phyloP scores from a whole-genome alignment of 805 yeast genomes.

The Candida morakotiae region DNA sequence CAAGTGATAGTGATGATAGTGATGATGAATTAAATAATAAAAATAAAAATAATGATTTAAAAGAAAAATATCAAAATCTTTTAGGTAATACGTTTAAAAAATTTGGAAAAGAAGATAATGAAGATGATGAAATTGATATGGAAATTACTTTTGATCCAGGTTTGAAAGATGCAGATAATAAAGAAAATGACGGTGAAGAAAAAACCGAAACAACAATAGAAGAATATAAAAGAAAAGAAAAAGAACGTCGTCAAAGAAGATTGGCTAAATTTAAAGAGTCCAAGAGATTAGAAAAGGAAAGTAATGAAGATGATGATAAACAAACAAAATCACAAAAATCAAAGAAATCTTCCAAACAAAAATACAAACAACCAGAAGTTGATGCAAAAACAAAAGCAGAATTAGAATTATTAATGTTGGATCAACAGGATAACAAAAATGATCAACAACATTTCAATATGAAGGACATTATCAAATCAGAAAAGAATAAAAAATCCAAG shows the following conservation, averaged over 20 bases:
- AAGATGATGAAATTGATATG: constrained; percentile 76
- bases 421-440: constrained; percentile 47
- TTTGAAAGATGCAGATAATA: constrained; percentile 43
- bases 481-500: constrained; percentile 57
- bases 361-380: constrained; percentile 13
- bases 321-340: constrained; percentile 10
- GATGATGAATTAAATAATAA: constrained; percentile 19
- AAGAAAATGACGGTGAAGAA: constrained; percentile 27
- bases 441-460: constrained; percentile 66
- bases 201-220: constrained; percentile 73
- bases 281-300: constrained; percentile 40
- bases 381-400: constrained; percentile 49
- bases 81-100: constrained; percentile 41
- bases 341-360: constrained; percentile 17
- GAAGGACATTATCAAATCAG: constrained; percentile 74
- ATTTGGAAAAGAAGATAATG: constrained; percentile 26
- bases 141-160: constrained; percentile 96
- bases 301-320: constrained; percentile 10
- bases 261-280: constrained; percentile 68
- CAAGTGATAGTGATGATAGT: constrained; percentile 42
- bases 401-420: constrained; percentile 69
- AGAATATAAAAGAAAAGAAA: constrained; percentile 79
- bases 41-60: constrained; percentile 29
- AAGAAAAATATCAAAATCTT: constrained; percentile 59
- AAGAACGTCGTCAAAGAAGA: constrained; percentile 86